These are phyloP conservation scores for Pleurotus tuoliensis DNA, from an alignment of 768 basidiomycete species.

Conservation along the genomic window DNA sequence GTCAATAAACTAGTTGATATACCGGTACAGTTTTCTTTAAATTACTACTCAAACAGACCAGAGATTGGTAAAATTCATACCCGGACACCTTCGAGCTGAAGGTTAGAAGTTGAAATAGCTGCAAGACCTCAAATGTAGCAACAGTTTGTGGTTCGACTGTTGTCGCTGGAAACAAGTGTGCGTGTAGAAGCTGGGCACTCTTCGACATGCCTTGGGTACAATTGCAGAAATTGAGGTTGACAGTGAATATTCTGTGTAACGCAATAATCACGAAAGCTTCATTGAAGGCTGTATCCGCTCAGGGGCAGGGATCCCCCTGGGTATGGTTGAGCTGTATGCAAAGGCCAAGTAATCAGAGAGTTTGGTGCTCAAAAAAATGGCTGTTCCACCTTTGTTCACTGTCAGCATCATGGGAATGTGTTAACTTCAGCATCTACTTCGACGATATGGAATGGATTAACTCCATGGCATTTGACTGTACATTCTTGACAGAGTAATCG, in stretches of 20 bases:
- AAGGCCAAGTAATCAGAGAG: background rate
- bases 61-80: slow-evolving; percentile 26
- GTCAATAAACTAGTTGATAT: background rate
- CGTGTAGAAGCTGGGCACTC: slow-evolving; percentile 26
- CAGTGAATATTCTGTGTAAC: background rate
- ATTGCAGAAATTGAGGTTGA: background rate
- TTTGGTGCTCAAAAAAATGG: background rate
- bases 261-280: background rate
- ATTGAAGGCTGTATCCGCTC: background rate
- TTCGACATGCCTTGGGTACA: background rate
- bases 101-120: slow-evolving; percentile 26
- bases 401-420: background rate
- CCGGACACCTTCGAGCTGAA: slow-evolving; percentile 27
- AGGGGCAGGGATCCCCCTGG: background rate
- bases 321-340: background rate
- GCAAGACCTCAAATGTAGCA: slow-evolving; percentile 23
- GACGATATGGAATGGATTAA: background rate
- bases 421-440: background rate
- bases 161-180: slow-evolving; percentile 26
- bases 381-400: background rate
- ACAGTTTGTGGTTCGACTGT: slow-evolving; percentile 20
- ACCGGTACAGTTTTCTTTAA: slow-evolving; percentile 11
- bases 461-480: background rate
- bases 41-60: slow-evolving; percentile 25
- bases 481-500: background rate